Evolutionary conservation across 1,284 basidiomycete genomes (phyloP), one percentile per base, ranked within the genome.

Genomic region (Ustilago hordei): DNA sequence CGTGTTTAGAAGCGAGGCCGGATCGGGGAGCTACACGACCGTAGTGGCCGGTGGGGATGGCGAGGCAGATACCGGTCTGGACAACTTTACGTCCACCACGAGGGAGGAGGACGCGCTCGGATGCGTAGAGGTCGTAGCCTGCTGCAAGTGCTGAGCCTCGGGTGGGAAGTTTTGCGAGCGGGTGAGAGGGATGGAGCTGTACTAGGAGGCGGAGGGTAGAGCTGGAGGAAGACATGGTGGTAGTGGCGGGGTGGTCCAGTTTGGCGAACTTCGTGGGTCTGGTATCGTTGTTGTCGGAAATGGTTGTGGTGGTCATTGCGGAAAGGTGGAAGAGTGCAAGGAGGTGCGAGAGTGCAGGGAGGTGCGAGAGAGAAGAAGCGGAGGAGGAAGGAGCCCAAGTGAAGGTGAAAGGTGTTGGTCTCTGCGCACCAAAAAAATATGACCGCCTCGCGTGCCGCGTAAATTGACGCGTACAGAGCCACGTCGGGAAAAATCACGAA

Each of bases 101-200:
- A 5, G 78, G 52, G 47, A 79, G 57, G 17, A 80, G 39, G 54
- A 76, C 62, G 43, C 72, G 73, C 12, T 84, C 88, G 50, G 84
- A 93, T 91, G 93, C 93, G 87, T 95, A 97, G 47, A 99, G 88
- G 87, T 99, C 96, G 85, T 98, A 96, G 2, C 96, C 96, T 3
- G 96, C 96, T 2, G 96, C 90, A 54, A 93, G 88, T 1, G 91
- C 87, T 7, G 93, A 95, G 1, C 96, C 96, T 66, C 94, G 90
- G 12, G 93, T 95, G 0, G 97, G 96, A 32, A 97, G 85, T 73
- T 87, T 92, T 17, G 94, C 97, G 80, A 91, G 92, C 13, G 91
- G 84, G 53, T 83, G 81, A 3, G 75, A 90, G 1, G 93, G 93
- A 55, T 93, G 91, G 41, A 92, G 90, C 85, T 97, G 96, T 81